Conservation (phyloP, 1,139 yeast genomes). For the Yamadazyma oceani region DNA sequence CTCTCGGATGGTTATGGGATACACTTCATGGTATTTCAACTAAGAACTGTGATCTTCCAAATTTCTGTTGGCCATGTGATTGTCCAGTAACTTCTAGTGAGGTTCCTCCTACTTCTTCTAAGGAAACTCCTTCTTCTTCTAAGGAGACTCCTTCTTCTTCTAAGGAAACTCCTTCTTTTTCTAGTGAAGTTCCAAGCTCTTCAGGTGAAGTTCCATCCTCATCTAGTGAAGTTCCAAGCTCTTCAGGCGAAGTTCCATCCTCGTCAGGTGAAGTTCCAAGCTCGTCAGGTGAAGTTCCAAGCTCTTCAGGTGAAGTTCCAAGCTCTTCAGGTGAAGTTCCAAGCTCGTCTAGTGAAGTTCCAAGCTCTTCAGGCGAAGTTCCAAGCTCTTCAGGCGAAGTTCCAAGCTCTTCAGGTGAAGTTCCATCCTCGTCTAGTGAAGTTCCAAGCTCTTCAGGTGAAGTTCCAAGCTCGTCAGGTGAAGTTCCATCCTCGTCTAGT, state of each 20-base stretch:
- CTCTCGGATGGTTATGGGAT: slow-evolving; percentile 8
- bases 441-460: neutral
- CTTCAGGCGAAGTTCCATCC: neutral
- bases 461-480: slow-evolving; percentile 1
- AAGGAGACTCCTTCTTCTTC: neutral
- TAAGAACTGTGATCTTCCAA: slow-evolving; percentile 13
- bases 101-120: neutral
- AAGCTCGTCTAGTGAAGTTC: slow-evolving; percentile 6
- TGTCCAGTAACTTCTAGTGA: slow-evolving; percentile 14
- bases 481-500: slow-evolving; percentile 1
- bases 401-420: slow-evolving; percentile 1
- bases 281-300: neutral
- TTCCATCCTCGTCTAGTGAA: slow-evolving; percentile 2
- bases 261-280: neutral
- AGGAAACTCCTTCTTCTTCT: neutral
- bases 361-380: neutral
- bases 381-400: neutral
- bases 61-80: slow-evolving; percentile 26
- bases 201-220: slow-evolving; percentile 1
- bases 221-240: neutral
- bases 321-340: neutral
- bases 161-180: neutral
- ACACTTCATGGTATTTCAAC: slow-evolving; percentile 19
- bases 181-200: slow-evolving; percentile 4
- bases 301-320: neutral